phyloP scores from a whole-genome alignment of 2,329 filamentous ascomycete species.

The Pestalotiopsis sp. region DNA sequence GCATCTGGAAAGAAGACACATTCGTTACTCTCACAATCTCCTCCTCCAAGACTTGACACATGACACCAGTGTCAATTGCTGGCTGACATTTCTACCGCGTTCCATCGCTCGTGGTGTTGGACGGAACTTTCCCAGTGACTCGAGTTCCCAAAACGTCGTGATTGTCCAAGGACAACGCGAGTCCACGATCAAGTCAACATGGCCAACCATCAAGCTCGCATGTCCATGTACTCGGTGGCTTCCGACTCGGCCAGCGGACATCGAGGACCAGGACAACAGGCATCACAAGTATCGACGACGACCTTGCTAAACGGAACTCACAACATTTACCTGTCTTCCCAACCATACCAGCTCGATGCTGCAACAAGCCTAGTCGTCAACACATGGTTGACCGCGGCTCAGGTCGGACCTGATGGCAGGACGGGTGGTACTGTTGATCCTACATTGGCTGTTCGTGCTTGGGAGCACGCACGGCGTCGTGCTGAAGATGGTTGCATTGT shows the following conservation, averaged over 20 bases:
- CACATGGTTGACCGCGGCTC: constrained; percentile 86
- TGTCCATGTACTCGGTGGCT: constrained; percentile 71
- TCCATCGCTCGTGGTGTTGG: background rate
- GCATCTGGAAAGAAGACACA: background rate
- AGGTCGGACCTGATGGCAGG: constrained; percentile 68
- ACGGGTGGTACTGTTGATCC: constrained; percentile 80
- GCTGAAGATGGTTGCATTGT: constrained; percentile 95
- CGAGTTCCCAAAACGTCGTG: constrained; percentile 29
- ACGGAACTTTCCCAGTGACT: background rate
- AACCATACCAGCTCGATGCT: constrained; percentile 85
- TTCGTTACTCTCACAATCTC: background rate
- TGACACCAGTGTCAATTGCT: background rate
- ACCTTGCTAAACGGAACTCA: constrained; percentile 91
- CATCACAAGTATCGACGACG: constrained; percentile 86
- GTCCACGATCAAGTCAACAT: constrained; percentile 41
- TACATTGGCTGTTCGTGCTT: constrained; percentile 78
- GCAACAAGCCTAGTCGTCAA: constrained; percentile 93
- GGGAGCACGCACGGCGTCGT: constrained; percentile 93
- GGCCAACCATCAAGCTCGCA: constrained; percentile 56
- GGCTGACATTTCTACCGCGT: background rate
- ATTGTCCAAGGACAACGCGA: constrained; percentile 45
- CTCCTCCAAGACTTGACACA: background rate
- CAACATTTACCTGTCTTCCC: constrained; percentile 79
- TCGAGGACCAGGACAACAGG: constrained; percentile 65
- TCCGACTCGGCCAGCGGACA: constrained; percentile 64